Base-by-base conservation (phyloP, 768 basidiomycete species). In the Kwoniella botswanensis region DNA sequence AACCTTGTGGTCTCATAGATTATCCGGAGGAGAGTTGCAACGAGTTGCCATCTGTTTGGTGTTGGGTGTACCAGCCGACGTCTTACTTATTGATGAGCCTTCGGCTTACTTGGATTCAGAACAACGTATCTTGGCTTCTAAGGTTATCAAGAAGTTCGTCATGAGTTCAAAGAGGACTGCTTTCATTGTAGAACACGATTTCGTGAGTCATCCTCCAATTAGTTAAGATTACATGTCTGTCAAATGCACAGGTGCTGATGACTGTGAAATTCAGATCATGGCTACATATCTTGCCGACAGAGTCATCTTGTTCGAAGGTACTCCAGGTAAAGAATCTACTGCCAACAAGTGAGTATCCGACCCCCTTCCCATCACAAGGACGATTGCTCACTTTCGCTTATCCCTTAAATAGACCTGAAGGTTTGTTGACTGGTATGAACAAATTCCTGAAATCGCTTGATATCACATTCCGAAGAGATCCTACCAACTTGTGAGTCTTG, bases 161-260 rank as follows among this genome's bases (percentile, higher is more conserved):
- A 89, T 98, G 41, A 92, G 97, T 80, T 89, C 94, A 15, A 97
- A 97, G 87, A 94, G 95, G 86, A 98, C 95, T 1, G 97, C 97
- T 0, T 98, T 99, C 83, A 88, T 99, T 78, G 98, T 99, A 80
- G 97, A 99, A 88, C 97, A 99, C 89, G 96, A 98, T 86, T 98
- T 99, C 85, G 79, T 80, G 67, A 71, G 78, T 79, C n/a, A 17
- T 24, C 35, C 55, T 41, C 24, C 21, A 7, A 35, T 35, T 9
- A 35, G 7, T 35, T 9, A 35, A 35, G 35, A 35, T 35, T 35
- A 35, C 7, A 6, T 35, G 35, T 35, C 6, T 35, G 35, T 1
- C 35, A 35, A 35, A 17, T 59, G 12, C 57, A 59, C 17, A 42
- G 46, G 52, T 17, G 68, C 68, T 62, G 43, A 70, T 43, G 35